phyloP scores from a whole-genome alignment of 257 asterid species.

The Petunia secreta region DNA sequence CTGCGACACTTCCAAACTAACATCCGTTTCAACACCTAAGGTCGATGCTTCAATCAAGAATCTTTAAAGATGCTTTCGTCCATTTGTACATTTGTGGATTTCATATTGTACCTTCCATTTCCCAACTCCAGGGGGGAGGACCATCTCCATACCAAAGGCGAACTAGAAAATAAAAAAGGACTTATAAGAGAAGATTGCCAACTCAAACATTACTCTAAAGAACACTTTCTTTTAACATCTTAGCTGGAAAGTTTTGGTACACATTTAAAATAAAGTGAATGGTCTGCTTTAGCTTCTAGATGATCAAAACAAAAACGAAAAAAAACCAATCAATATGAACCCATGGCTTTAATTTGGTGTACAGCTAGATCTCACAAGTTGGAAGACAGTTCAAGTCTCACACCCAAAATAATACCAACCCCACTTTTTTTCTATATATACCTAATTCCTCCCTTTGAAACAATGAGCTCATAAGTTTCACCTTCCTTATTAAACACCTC shows the following conservation, averaged over 20 bases:
- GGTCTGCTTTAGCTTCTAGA: background rate
- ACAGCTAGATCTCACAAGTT: conserved; percentile 17
- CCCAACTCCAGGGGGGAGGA: background rate
- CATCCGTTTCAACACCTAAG: too few relatives aligned
- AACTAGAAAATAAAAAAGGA: background rate
- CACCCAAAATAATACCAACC: background rate
- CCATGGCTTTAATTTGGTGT: background rate
- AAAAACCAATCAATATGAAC: background rate
- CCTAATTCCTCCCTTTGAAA: conserved; percentile 6
- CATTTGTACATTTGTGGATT: conserved; percentile 14
- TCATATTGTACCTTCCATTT: conserved; percentile 7
- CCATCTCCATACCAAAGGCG: conserved; percentile 2
- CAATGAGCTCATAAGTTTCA: conserved; percentile 14
- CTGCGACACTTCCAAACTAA: too few relatives aligned
- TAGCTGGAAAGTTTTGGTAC: conserved; percentile 17
- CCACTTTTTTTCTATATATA: conserved; percentile 15
- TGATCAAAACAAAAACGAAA: background rate
- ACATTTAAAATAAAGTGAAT: background rate
- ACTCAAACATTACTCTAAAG: background rate
- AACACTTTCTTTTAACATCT: background rate
- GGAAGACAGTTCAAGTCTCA: conserved; percentile 2
- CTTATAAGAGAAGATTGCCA: background rate
- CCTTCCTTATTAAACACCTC: conserved; percentile 23
- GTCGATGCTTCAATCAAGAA: conserved; percentile 12
- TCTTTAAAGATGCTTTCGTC: conserved; percentile 24